These are phyloP conservation scores for Leishmania major DNA, from an alignment of 208 protist species.

Conservation along the genomic window DNA sequence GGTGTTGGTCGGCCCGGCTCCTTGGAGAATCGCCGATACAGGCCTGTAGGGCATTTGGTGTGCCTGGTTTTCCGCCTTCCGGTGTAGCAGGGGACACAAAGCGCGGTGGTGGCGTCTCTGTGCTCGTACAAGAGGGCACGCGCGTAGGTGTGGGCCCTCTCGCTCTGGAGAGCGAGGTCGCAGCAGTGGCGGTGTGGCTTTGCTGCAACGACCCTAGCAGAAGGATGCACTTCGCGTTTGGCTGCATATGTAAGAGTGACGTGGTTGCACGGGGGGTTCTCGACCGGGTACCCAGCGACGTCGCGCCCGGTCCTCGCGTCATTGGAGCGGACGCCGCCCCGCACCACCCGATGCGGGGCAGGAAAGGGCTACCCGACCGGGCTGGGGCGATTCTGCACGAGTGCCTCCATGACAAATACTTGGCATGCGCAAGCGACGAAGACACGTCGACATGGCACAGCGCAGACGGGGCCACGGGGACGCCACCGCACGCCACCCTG, in stretches of 20 bases:
- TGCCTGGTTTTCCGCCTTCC: not conserved
- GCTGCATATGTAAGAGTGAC: not conserved
- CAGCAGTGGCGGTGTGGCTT: not conserved
- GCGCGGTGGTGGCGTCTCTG: not conserved
- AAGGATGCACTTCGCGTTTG: not conserved
- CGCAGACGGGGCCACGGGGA: not conserved
- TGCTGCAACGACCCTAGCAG: not conserved
- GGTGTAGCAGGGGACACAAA: not conserved
- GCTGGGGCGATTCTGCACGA: not conserved
- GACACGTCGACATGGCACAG: not conserved
- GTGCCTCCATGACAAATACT: not conserved
- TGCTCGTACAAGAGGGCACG: not conserved
- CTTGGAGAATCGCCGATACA: not conserved
- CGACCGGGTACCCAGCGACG: not conserved
- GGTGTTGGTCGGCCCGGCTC: not conserved
- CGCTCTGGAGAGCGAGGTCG: not conserved
- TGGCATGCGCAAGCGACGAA: not conserved
- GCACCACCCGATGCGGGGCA: not conserved
- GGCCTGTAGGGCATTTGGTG: not conserved
- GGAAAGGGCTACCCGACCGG: not conserved
- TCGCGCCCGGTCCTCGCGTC: not conserved
- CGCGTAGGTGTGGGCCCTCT: not conserved
- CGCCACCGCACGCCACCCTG: not conserved
- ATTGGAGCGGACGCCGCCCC: not conserved
- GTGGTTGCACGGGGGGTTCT: not conserved